A percentile compares a stretch with the other conserved stretches of the same genome.
Conservation (phyloP, 345 rosid genomes). For the Sisymbrium altissimum region DNA sequence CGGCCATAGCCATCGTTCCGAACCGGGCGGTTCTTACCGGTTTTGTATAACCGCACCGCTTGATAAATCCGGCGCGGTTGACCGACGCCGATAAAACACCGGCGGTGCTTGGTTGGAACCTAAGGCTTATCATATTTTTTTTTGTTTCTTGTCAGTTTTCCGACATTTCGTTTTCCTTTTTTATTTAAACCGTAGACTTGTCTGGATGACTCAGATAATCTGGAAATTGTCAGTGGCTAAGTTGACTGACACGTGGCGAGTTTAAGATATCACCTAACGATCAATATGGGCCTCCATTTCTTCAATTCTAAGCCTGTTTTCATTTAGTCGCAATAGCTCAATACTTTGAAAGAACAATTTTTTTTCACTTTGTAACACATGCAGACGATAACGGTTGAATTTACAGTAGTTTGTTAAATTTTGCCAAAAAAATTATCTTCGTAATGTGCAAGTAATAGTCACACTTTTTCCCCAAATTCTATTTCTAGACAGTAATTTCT, state of each 20-base stretch:
- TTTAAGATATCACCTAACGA: not conserved
- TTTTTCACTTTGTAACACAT: no score
- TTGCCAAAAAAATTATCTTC: not conserved
- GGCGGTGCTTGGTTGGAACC: slow-evolving; percentile 46
- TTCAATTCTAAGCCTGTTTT: not conserved
- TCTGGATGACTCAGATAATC: not conserved
- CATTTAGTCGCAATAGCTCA: not conserved
- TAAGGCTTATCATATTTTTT: slow-evolving; percentile 48
- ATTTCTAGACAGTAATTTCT: not conserved
- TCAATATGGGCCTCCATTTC: slow-evolving; percentile 10
- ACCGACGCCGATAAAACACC: slow-evolving; percentile 46
- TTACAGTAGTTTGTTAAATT: not conserved
- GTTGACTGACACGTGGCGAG: slow-evolving; percentile 23
- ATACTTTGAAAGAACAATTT: not conserved
- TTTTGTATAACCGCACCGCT: slow-evolving; percentile 6
- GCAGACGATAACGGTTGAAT: not conserved
- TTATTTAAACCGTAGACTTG: not conserved
- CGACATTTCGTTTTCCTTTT: not conserved
- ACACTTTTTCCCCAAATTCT: no score
- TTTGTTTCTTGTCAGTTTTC: not conserved
- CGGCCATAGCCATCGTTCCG: slow-evolving; percentile 43
- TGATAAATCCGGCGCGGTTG: slow-evolving; percentile 37
- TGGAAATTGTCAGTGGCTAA: slow-evolving; percentile 16
- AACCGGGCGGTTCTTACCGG: slow-evolving; percentile 26
- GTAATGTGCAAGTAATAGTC: no score